Base-by-base conservation (phyloP, 495 filamentous ascomycete genomes). In the Terfezia claveryi region DNA sequence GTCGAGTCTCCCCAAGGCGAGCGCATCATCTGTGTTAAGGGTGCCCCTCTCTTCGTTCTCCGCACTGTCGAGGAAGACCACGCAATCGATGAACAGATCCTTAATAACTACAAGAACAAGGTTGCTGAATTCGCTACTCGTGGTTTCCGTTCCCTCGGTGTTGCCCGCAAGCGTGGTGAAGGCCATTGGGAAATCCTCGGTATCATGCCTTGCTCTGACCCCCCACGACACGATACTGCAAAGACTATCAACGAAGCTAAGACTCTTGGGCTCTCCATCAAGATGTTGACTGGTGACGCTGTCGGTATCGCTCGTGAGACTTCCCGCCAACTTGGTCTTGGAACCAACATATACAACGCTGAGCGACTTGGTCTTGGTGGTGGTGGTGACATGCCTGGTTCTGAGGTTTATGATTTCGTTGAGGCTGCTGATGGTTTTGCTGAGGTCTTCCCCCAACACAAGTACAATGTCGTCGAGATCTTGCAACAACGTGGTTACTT, bases 371-470 rank as follows among this genome's bases (percentile, higher is more conserved):
- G 83, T 73, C 73, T 82, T 44, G 69, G 68, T 58, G 87, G 86
- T 58, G 85, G 83, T 61, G 87, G 86, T 69, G 81, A 85, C 64
- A 88, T 92, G 83, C 80, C 85, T 63, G 85, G 86, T 64, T 92
- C 87, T 62, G 81, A 91, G 68, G 79, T 93, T 52, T 87, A 88
- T 68, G 86, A 93, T 70, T 91, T 92, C 72, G 87, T 92, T 58
- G 87, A 93, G 74, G 83, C 78, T 71, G 87, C 87, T 51, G 87
- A 94, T 76, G 87, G 87, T 68, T 93, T 93, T 69, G 83, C 83
- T 62, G 88, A 94, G 69, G 88, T 94, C 46, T 95, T 93, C 75
- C 88, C 88, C 55, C 86, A 95, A 70, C 88, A 95, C 74, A 95
- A 95, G 75, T 93, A 89, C 71, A 87, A 93, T 61, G 88, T 95